Conservation (phyloP, 176 grass and related monocot genomes). For the Lolium rigidum region DNA sequence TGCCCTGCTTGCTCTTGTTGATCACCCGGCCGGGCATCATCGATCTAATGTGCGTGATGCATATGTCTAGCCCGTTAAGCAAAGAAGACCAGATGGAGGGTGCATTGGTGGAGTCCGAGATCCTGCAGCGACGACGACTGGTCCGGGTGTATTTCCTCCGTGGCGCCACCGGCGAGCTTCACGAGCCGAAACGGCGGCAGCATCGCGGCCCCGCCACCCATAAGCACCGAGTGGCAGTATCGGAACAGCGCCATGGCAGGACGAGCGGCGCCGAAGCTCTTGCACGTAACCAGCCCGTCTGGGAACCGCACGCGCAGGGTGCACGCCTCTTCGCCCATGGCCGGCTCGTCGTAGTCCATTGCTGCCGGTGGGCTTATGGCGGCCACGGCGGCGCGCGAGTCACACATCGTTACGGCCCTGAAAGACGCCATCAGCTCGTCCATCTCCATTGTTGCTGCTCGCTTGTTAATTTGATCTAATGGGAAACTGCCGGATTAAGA, state of each 20-base stretch:
- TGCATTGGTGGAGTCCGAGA: background rate
- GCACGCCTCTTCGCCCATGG: background rate
- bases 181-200: background rate
- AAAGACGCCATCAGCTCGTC: too few species aligned
- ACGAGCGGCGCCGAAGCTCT: background rate
- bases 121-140: background rate
- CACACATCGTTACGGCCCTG: too few species aligned
- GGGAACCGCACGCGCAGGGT: background rate
- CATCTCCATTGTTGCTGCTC: too few species aligned
- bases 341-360: background rate
- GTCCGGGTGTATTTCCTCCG: background rate
- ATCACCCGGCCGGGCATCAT: too few species aligned
- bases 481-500: too few species aligned
- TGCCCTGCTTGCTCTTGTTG: too few species aligned
- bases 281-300: background rate
- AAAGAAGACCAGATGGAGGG: background rate
- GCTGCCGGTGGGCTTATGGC: background rate
- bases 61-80: background rate
- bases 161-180: background rate
- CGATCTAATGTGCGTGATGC: too few species aligned
- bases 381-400: too few species aligned
- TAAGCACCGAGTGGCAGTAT: background rate
- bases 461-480: too few species aligned
- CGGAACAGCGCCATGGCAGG: constrained; percentile 6
- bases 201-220: background rate